Percentiles rank a stretch among this genome's conserved stretches.
Conservation (phyloP, 1,284 basidiomycete genomes). For the Volvariella surrecta region DNA sequence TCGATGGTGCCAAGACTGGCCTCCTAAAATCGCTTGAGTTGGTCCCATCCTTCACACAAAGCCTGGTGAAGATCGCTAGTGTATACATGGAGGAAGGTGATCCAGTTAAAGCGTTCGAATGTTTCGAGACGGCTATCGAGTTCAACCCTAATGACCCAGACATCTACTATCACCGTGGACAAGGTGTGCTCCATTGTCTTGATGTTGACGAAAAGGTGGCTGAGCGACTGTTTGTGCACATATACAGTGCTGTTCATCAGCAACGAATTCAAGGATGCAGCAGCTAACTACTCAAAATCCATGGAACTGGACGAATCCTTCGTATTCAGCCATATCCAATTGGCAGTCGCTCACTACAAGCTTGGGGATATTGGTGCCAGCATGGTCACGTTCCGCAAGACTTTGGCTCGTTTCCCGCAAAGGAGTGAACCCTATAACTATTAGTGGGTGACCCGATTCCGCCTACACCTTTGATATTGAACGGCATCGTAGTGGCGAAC, state of each 20-base stretch:
- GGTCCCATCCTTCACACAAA: slow-evolving; percentile 77
- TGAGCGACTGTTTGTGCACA: neutral
- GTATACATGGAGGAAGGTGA: slow-evolving; percentile 96
- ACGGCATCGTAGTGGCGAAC: slow-evolving; percentile 69
- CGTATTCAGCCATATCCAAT: slow-evolving; percentile 94
- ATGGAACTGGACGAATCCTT: slow-evolving; percentile 78
- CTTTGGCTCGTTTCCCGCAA: slow-evolving; percentile 75
- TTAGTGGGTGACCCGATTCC: slow-evolving; percentile 50
- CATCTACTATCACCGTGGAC: slow-evolving; percentile 98
- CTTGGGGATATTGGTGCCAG: slow-evolving; percentile 67
- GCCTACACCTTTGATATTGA: neutral
- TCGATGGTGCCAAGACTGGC: slow-evolving; percentile 80
- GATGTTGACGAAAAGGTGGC: neutral
- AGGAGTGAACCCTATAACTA: slow-evolving; percentile 87
- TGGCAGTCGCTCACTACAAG: slow-evolving; percentile 98
- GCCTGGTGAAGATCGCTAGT: slow-evolving; percentile 94
- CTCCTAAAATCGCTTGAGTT: slow-evolving; percentile 74
- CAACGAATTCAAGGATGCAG: slow-evolving; percentile 81
- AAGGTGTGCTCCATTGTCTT: slow-evolving; percentile 44
- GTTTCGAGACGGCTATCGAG: slow-evolving; percentile 86
- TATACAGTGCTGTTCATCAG: slow-evolving; percentile 88
- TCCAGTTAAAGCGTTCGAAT: slow-evolving; percentile 75
- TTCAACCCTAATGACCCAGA: slow-evolving; percentile 86
- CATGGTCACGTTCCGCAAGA: slow-evolving; percentile 85
- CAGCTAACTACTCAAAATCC: slow-evolving; percentile 87